A percentile compares a stretch with the other conserved stretches of the same genome.
phyloP scores from a whole-genome alignment of 495 filamentous ascomycete species.

The Neurospora cerealis region DNA sequence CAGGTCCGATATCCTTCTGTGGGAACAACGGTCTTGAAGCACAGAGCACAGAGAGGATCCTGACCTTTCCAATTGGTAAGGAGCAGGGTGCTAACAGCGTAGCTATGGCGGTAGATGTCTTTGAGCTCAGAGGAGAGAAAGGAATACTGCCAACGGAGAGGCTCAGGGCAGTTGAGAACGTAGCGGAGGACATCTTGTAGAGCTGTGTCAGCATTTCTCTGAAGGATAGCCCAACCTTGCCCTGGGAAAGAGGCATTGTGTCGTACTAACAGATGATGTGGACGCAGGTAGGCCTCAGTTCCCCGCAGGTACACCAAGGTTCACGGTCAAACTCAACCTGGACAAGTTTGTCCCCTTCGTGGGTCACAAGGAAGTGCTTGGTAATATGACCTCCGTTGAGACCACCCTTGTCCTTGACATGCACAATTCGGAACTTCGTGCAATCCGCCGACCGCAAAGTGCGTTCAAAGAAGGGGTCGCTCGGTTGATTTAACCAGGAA shows the following conservation, averaged over 20 bases:
- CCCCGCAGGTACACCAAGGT: neutral
- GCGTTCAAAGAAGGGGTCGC: no score
- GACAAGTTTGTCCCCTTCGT: accelerated
- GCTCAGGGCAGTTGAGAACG: neutral
- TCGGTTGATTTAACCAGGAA: neutral
- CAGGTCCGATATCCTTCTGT: neutral
- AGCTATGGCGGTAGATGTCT: neutral
- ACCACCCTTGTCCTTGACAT: neutral
- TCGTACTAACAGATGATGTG: neutral
- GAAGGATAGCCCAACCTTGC: neutral
- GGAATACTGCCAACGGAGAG: neutral
- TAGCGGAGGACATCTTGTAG: neutral
- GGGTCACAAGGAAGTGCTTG: neutral
- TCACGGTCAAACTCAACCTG: neutral
- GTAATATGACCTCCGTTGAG: neutral
- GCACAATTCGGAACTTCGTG: neutral
- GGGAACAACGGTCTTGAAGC: neutral
- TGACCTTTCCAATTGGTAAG: neutral
- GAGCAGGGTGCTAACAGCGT: neutral
- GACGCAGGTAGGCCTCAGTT: neutral
- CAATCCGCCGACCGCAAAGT: neutral
- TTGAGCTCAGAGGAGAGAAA: neutral
- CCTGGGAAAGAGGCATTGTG: accelerated
- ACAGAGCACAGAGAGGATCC: neutral
- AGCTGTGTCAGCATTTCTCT: neutral